phyloP scores from a whole-genome alignment of 140 eudicot species.

The Erigeron philadelphicus region DNA sequence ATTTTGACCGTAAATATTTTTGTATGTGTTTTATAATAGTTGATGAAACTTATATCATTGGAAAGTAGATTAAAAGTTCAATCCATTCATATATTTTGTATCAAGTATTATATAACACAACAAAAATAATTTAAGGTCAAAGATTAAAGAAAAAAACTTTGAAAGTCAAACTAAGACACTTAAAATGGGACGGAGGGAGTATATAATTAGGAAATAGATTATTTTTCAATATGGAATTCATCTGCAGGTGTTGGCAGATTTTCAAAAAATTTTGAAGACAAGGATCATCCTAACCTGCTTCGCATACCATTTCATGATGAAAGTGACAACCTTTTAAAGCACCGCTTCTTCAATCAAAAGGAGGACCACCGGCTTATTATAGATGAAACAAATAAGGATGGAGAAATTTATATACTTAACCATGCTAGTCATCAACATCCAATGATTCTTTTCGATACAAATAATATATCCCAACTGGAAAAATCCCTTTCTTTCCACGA shows the following conservation, averaged over 20 bases:
- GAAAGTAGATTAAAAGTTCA: too few species aligned
- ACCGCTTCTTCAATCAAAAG: neutral
- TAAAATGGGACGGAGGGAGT: too few species aligned
- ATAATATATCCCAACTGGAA: neutral
- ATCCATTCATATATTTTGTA: too few species aligned
- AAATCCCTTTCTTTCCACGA: neutral
- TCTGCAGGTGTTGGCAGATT: neutral
- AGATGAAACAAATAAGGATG: neutral
- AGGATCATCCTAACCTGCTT: slow-evolving; percentile 15
- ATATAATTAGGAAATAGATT: too few species aligned
- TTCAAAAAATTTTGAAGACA: slow-evolving; percentile 4
- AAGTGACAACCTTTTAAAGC: slow-evolving; percentile 7
- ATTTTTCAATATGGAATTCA: neutral
- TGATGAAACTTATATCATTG: too few species aligned
- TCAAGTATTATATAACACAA: too few species aligned
- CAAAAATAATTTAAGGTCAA: too few species aligned
- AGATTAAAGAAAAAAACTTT: too few species aligned
- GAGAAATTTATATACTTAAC: neutral
- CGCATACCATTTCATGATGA: slow-evolving; percentile 13
- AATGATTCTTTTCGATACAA: neutral
- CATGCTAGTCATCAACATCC: slow-evolving; percentile 7
- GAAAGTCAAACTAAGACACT: too few species aligned
- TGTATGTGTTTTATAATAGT: too few species aligned
- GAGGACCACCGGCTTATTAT: neutral
- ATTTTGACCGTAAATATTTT: too few species aligned